Evolutionary conservation across 805 yeast species (phyloP).

Genomic region (Candida silvicultrix): DNA sequence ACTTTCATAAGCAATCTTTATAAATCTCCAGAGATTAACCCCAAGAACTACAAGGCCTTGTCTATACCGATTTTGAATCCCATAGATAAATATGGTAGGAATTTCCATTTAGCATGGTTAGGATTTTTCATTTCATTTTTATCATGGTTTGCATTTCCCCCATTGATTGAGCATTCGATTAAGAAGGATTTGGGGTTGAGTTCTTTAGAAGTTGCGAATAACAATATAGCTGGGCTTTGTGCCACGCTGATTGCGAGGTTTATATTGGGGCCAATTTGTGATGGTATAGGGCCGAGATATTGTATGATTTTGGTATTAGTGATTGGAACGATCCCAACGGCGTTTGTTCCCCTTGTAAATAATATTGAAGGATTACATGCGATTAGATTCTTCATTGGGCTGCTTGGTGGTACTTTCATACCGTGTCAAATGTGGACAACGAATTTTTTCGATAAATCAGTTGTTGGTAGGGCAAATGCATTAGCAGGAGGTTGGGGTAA

Average conservation of each 20-base stretch:
- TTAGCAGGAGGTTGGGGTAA: constrained; percentile 28
- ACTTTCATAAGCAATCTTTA: constrained; percentile 11
- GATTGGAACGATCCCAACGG: constrained; percentile 25
- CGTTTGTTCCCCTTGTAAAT: constrained; percentile 19
- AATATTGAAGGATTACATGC: constrained; percentile 24
- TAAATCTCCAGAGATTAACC: constrained; percentile 21
- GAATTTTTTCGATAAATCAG: constrained; percentile 22
- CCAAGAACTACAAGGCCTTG: constrained; percentile 20
- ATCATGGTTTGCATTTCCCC: constrained; percentile 29
- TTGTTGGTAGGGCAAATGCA: constrained; percentile 27
- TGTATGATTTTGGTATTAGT: constrained; percentile 21
- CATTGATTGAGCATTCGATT: constrained; percentile 20
- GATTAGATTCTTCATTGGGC: constrained; percentile 32
- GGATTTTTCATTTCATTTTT: constrained; percentile 25
- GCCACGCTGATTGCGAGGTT: constrained; percentile 25
- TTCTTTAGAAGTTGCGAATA: constrained; percentile 21
- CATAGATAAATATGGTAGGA: constrained; percentile 17
- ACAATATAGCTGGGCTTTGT: constrained; percentile 25
- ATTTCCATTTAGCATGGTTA: constrained; percentile 25
- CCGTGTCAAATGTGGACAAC: constrained; percentile 26
- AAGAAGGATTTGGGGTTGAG: constrained; percentile 19
- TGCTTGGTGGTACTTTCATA: constrained; percentile 28
- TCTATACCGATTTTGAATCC: constrained; percentile 23
- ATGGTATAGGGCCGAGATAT: constrained; percentile 24
- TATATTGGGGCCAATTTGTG: constrained; percentile 23